These are phyloP conservation scores for Wallacemonas rigidus DNA, from an alignment of 208 protist species.

Conservation along the genomic window DNA sequence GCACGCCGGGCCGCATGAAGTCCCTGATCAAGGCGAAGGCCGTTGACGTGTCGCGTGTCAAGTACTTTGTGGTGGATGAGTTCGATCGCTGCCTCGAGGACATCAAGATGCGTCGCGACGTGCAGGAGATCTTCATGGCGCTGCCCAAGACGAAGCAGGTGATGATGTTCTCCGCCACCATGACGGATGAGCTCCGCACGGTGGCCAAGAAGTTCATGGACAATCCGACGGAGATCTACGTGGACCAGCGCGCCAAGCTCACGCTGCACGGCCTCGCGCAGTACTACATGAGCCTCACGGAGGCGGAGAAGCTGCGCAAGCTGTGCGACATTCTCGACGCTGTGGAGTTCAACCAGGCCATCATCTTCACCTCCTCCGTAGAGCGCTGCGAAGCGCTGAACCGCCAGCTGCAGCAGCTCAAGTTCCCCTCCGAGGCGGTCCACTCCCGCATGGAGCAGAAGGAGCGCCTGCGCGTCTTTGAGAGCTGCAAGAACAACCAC, in stretches of 20 bases:
- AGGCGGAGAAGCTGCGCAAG: constrained; percentile 97
- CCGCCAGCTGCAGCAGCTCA: constrained; percentile 93
- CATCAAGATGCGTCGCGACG: constrained; percentile 95
- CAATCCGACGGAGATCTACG: constrained; percentile 96
- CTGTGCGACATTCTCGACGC: constrained; percentile 98
- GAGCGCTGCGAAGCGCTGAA: constrained; percentile 94
- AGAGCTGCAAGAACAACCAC: constrained; percentile 98
- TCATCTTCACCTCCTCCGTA: constrained; percentile 99
- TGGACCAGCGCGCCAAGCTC: constrained; percentile 98
- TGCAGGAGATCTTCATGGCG: constrained; percentile 98
- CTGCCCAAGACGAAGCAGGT: constrained; percentile 98
- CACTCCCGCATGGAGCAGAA: constrained; percentile 95
- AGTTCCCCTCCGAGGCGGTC: constrained; percentile 97
- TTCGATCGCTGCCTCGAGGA: constrained; percentile 98
- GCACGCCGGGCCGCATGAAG: constrained; percentile 97
- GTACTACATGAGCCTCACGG: constrained; percentile 97
- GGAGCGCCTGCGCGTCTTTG: constrained; percentile 89
- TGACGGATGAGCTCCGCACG: constrained; percentile 94
- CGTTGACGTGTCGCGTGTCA: constrained; percentile 95
- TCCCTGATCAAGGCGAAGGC: constrained; percentile 90
- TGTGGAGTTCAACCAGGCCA: constrained; percentile 99
- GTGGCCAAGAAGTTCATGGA: constrained; percentile 99
- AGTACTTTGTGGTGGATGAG: constrained; percentile 99
- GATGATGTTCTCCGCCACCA: constrained; percentile 99
- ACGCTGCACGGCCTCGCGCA: constrained; percentile 99